A percentile compares a stretch with the other conserved stretches of the same genome.
These are phyloP conservation scores for Rubroshorea leprosula DNA, from an alignment of 345 rosid species.

Conservation along the genomic window DNA sequence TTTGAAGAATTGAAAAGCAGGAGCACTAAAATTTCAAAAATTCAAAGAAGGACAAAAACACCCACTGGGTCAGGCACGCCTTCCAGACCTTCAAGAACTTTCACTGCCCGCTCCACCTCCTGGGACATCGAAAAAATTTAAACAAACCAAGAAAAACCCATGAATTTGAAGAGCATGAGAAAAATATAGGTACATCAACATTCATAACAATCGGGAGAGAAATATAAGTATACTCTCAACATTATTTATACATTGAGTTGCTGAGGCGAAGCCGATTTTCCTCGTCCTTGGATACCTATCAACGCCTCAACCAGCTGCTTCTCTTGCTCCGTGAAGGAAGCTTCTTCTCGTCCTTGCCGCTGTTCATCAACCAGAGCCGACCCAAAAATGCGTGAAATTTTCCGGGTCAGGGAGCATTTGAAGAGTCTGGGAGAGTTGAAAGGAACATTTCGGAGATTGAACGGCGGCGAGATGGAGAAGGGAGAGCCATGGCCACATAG, in stretches of 20 bases:
- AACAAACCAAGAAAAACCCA: background rate
- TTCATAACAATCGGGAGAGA: background rate
- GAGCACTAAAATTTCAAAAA: background rate
- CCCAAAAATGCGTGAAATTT: conserved; percentile 12
- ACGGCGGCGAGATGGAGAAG: background rate
- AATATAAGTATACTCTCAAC: too few relatives aligned
- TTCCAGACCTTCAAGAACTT: conserved; percentile 58
- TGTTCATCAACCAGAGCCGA: conserved; percentile 29
- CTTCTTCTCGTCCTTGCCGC: conserved; percentile 11
- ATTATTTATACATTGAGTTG: conserved; percentile 52
- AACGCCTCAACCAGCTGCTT: conserved; percentile 69
- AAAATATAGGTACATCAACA: too few relatives aligned
- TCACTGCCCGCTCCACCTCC: conserved; percentile 76
- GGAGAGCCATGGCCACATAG: conserved; percentile 6
- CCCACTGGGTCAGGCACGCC: conserved; percentile 74
- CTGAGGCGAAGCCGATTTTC: conserved; percentile 67
- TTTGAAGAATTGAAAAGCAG: background rate
- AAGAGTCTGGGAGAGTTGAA: background rate
- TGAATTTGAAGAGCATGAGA: too few relatives aligned
- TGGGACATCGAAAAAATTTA: conserved; percentile 19
- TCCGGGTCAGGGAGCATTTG: background rate
- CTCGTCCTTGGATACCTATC: conserved; percentile 91
- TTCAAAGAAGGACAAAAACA: background rate
- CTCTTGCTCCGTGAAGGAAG: conserved; percentile 28
- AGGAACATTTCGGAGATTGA: background rate